Evolutionary conservation across 108 stramenopile genomes (phyloP).

Genomic region (Stephanodiscus minutulus): DNA sequence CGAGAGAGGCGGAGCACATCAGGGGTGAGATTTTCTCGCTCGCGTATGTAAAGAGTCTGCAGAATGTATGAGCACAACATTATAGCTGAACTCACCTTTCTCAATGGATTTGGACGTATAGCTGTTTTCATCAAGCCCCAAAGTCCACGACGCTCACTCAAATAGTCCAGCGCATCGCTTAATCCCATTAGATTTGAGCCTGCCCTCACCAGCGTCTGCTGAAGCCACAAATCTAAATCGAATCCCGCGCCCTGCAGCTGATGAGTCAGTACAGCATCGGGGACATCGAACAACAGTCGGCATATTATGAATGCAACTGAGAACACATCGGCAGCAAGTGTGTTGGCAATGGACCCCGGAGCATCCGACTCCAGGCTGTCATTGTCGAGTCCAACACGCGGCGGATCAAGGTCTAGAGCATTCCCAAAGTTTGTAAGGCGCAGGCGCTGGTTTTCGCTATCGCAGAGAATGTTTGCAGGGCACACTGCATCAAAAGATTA

Average conservation of each 20-base stretch:
- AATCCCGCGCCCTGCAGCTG: slow-evolving; percentile 66
- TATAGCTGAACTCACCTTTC: slow-evolving; percentile 5
- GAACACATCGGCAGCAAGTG: slow-evolving; percentile 68
- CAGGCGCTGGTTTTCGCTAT: slow-evolving; percentile 31
- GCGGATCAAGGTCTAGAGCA: slow-evolving; percentile 77
- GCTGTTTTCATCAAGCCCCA: slow-evolving; percentile 67
- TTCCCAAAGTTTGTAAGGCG: slow-evolving; percentile 78
- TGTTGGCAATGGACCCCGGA: slow-evolving; percentile 68
- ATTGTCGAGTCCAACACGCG: slow-evolving; percentile 57
- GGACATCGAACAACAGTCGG: slow-evolving; percentile 73
- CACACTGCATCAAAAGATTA: slow-evolving; percentile 42
- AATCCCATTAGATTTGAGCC: slow-evolving; percentile 50
- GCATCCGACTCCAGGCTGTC: slow-evolving; percentile 59
- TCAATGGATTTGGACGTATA: slow-evolving; percentile 62
- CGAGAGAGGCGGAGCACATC: not conserved
- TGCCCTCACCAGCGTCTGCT: slow-evolving; percentile 42
- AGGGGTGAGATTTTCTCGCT: not conserved
- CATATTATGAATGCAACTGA: slow-evolving; percentile 65
- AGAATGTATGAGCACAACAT: not conserved
- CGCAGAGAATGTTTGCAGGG: slow-evolving; percentile 63
- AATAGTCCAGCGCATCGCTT: slow-evolving; percentile 65
- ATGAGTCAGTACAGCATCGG: slow-evolving; percentile 61
- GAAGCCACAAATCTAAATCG: slow-evolving; percentile 76
- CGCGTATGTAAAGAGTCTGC: not conserved
- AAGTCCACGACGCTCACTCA: slow-evolving; percentile 67